A percentile compares a stretch with the other conserved stretches of the same genome.
phyloP scores from a whole-genome alignment of 2,329 filamentous ascomycete genomes.

The Thermothelomyces thermophilus region DNA sequence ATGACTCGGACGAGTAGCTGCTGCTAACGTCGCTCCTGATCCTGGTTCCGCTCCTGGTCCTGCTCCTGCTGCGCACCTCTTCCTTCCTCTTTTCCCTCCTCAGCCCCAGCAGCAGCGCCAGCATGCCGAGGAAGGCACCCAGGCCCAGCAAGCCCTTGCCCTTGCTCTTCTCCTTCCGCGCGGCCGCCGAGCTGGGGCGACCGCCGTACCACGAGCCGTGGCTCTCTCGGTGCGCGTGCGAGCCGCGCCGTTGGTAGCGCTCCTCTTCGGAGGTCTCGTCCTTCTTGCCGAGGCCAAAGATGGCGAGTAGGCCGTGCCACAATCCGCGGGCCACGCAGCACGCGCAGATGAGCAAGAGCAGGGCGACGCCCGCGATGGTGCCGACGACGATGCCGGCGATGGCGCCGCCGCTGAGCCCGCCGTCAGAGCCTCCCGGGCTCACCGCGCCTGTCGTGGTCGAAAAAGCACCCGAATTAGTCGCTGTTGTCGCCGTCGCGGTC shows the following conservation, averaged over 20 bases:
- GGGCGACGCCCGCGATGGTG: slow-evolving; percentile 56
- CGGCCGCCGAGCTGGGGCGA: slow-evolving; percentile 36
- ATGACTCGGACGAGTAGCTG: slow-evolving; percentile 49
- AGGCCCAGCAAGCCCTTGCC: slow-evolving; percentile 49
- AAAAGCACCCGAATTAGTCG: slow-evolving; percentile 38
- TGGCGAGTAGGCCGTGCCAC: slow-evolving; percentile 51
- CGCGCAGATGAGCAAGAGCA: slow-evolving; percentile 66
- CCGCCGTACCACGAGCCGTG: slow-evolving; percentile 52
- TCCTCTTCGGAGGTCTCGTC: slow-evolving; percentile 54
- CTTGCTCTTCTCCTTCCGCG: slow-evolving; percentile 42
- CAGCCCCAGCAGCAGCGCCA: slow-evolving; percentile 49
- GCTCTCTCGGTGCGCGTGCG: slow-evolving; percentile 43
- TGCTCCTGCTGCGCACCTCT: slow-evolving; percentile 30
- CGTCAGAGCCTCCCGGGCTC: slow-evolving; percentile 33
- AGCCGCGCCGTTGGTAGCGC: slow-evolving; percentile 41
- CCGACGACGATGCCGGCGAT: slow-evolving; percentile 79
- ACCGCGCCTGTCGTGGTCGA: slow-evolving; percentile 46
- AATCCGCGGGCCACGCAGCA: slow-evolving; percentile 62
- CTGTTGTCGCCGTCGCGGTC: slow-evolving; percentile 50
- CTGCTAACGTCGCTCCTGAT: slow-evolving; percentile 42
- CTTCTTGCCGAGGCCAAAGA: slow-evolving; percentile 55
- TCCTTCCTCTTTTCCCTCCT: slow-evolving; percentile 44
- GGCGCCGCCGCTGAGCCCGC: slow-evolving; percentile 59
- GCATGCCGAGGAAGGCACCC: slow-evolving; percentile 43
- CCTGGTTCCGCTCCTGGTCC: slow-evolving; percentile 29